Base-by-base conservation (phyloP, 371 early-diverging fungal species). In the Cokeromyces recurvatus region DNA sequence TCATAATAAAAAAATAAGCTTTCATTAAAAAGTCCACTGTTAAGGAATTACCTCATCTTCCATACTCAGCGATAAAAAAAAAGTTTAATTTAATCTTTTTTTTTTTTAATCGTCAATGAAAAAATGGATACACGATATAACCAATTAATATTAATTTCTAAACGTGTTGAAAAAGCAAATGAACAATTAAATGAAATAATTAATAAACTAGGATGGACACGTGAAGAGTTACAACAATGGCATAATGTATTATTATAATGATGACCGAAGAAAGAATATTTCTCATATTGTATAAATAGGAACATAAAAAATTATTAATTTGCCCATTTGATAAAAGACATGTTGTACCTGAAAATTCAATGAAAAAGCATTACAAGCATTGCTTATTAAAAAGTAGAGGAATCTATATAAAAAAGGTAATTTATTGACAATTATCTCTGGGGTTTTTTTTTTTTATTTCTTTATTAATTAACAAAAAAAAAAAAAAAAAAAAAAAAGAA, bases 71-170 rank as follows among this genome's bases (percentile, higher is more conserved):
- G n/a, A n/a, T n/a, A n/a, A n/a, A n/a, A n/a, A n/a, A n/a, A n/a
- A n/a, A n/a, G n/a, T n/a, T n/a, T n/a, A n/a, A n/a, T n/a, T n/a
- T n/a, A n/a, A n/a, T n/a, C n/a, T n/a, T n/a, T n/a, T n/a, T n/a
- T n/a, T n/a, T n/a, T n/a, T n/a, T n/a, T n/a, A n/a, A n/a, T n/a
- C n/a, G n/a, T n/a, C n/a, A n/a, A n/a, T n/a, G n/a, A n/a, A n/a
- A n/a, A n/a, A n/a, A n/a, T 51, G 48, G 48, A 57, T 8, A 38
- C 35, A 24, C 39, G 59, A 15, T 31, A 49, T 32, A 53, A 41
- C 12, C 59, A 59, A 38, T 27, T 53, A 0, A 46, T 41, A 10
- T 12, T 53, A 6, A 17, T 53, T 15, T 44, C 48, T 20, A 48
- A 53, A 32, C 23, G 43, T 15, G 38, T 53, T n/a, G 40, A 49